Conservation (phyloP, 78 protist species). For the Tieghemostelium lacteum region DNA sequence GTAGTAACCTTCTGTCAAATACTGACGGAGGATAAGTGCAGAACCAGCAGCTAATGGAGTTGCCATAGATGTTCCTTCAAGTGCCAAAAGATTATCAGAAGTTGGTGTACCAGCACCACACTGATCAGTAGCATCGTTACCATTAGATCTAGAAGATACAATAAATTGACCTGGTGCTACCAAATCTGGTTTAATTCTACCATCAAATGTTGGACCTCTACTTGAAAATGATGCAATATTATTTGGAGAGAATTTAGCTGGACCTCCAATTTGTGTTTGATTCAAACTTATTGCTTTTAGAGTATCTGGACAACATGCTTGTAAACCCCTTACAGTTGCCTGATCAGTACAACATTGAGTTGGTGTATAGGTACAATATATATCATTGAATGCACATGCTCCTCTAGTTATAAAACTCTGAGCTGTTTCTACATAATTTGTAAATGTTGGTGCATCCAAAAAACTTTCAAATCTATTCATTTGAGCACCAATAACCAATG, state of each 20-base stretch:
- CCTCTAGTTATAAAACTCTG: neutral
- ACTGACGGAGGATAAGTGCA: conserved; percentile 82
- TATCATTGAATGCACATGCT: conserved; percentile 10
- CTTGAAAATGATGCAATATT: conserved; percentile 60
- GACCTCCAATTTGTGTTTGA: too few species aligned
- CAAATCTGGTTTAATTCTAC: conserved; percentile 89
- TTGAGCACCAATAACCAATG: conserved; percentile 43
- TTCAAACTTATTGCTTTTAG: neutral
- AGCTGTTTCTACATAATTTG: neutral
- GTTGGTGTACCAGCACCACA: conserved; percentile 38
- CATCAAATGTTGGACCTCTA: conserved; percentile 84
- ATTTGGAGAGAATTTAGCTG: conserved; percentile 2
- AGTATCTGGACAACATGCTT: neutral
- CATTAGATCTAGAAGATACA: conserved; percentile 60
- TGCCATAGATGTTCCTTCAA: conserved; percentile 90
- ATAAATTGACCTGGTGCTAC: conserved; percentile 80
- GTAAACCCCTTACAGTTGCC: neutral
- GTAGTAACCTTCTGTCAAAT: conserved; percentile 70
- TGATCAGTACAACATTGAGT: conserved; percentile 3
- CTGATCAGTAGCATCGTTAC: conserved; percentile 15
- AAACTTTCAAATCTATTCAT: neutral
- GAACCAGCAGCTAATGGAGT: conserved; percentile 85
- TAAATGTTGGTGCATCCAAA: neutral
- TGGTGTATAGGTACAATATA: neutral
- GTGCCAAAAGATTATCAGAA: conserved; percentile 9